Percentiles rank a stretch among this genome's conserved stretches.
These are phyloP conservation scores for Periconia sp. DNA, from an alignment of 2,329 filamentous ascomycete genomes.

Conservation along the genomic window DNA sequence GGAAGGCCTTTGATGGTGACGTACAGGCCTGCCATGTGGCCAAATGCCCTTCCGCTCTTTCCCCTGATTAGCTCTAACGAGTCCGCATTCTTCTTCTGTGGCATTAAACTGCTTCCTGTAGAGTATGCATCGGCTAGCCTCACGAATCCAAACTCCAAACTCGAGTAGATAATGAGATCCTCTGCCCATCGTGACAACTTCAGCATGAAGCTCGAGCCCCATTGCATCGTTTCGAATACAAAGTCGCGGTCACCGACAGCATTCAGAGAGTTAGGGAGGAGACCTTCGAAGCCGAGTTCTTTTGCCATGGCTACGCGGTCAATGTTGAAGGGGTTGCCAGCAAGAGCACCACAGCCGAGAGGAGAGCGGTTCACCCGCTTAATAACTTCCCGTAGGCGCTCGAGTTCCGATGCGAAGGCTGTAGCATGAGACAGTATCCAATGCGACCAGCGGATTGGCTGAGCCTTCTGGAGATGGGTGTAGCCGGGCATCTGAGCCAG, in stretches of 20 bases:
- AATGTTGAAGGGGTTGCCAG: conserved; percentile 82
- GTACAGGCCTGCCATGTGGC: conserved; percentile 81
- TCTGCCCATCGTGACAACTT: conserved; percentile 83
- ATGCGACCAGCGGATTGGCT: conserved; percentile 81
- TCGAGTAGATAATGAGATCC: conserved; percentile 84
- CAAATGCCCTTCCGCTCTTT: conserved; percentile 77
- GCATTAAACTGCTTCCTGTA: conserved; percentile 79
- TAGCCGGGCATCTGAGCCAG: conserved; percentile 75
- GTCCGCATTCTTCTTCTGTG: conserved; percentile 85
- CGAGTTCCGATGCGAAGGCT: conserved; percentile 74
- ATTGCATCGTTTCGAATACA: conserved; percentile 80
- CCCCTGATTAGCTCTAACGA: conserved; percentile 77
- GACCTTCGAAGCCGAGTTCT: conserved; percentile 79
- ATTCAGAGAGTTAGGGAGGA: conserved; percentile 79
- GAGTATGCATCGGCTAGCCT: conserved; percentile 79
- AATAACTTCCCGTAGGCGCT: conserved; percentile 76
- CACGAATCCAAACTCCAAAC: conserved; percentile 77
- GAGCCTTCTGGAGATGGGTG: conserved; percentile 83
- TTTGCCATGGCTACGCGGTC: conserved; percentile 79
- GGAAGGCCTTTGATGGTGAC: conserved; percentile 78
- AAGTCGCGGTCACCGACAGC: conserved; percentile 82
- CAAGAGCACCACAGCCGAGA: conserved; percentile 77
- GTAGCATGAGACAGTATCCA: conserved; percentile 79
- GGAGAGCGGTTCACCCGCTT: conserved; percentile 75
- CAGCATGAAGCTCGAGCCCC: conserved; percentile 77